phyloP scores from a whole-genome alignment of 768 basidiomycete species.

The Scleroderma bovista region DNA sequence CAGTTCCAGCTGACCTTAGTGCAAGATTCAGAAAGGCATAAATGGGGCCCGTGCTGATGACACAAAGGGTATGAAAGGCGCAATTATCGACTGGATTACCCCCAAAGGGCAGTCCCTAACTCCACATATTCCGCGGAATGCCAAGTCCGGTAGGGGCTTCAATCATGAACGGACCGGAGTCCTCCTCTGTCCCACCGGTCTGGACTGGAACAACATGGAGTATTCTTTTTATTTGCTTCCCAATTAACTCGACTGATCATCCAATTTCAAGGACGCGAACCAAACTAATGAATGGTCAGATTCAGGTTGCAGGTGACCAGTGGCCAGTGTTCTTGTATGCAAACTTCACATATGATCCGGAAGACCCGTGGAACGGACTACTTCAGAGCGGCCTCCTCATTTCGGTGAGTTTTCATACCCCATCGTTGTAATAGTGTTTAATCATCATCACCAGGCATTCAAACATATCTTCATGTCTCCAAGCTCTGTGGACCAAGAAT shows the following conservation, averaged over 20 bases:
- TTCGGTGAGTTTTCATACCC: too few relatives aligned
- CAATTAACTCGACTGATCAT: not conserved
- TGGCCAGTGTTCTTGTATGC: constrained; percentile 16
- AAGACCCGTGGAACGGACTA: constrained; percentile 21
- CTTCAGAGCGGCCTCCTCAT: constrained; percentile 18
- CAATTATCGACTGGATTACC: constrained; percentile 17
- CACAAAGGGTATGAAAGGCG: constrained; percentile 11
- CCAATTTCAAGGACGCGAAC: constrained; percentile 3
- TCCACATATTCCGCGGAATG: constrained; percentile 9
- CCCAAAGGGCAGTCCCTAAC: constrained; percentile 13
- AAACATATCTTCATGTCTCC: too few relatives aligned
- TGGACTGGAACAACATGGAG: constrained; percentile 21
- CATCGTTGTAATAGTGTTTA: too few relatives aligned
- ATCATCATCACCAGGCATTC: too few relatives aligned
- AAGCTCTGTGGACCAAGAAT: too few relatives aligned
- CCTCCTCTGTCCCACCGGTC: constrained; percentile 24
- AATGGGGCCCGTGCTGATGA: too few relatives aligned
- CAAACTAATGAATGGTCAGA: constrained; percentile 3
- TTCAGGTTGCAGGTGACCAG: constrained; percentile 10
- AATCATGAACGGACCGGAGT: constrained; percentile 24
- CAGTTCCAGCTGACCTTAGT: too few relatives aligned
- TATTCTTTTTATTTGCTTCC: not conserved
- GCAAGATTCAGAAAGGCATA: too few relatives aligned
- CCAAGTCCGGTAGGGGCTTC: too few relatives aligned
- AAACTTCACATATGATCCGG: constrained; percentile 14